phyloP scores from a whole-genome alignment of 305 asterid genomes.

The Rubia balearica region DNA sequence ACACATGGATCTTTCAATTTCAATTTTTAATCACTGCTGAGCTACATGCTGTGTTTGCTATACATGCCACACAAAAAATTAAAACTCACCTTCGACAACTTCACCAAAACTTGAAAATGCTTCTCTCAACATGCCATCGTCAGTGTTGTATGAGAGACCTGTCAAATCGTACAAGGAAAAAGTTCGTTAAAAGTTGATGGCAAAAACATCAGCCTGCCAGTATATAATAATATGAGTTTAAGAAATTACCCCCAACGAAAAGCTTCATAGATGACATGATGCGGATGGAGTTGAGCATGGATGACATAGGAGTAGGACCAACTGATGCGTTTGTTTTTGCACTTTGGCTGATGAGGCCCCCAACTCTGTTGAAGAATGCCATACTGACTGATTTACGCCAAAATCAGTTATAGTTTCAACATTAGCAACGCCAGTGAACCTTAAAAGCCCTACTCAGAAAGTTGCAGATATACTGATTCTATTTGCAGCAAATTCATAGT shows the following conservation, averaged over 20 bases:
- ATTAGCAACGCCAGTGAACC: not conserved
- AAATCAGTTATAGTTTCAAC: slow-evolving; percentile 10
- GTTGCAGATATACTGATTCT: not conserved
- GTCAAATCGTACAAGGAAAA: not conserved
- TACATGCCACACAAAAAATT: not conserved
- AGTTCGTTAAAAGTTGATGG: not conserved
- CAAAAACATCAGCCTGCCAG: not conserved
- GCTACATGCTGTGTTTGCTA: too few species aligned
- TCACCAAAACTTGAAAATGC: slow-evolving; percentile 81
- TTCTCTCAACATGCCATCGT: slow-evolving; percentile 47
- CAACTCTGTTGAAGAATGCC: slow-evolving; percentile 59
- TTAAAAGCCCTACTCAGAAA: not conserved
- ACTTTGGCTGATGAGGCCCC: slow-evolving; percentile 45
- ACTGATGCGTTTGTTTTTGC: slow-evolving; percentile 27
- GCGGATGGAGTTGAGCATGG: slow-evolving; percentile 54
- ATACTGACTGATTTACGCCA: slow-evolving; percentile 24
- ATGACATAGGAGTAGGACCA: slow-evolving; percentile 27
- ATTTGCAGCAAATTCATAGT: too few species aligned
- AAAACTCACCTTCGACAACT: slow-evolving; percentile 61
- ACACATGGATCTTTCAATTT: not conserved
- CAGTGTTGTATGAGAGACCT: slow-evolving; percentile 79
- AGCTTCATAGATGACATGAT: slow-evolving; percentile 66
- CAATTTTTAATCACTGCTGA: not conserved
- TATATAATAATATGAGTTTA: not conserved
- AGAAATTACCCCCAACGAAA: slow-evolving; percentile 56